Conservation (phyloP, 2,329 filamentous ascomycete genomes). For the Aspergillus sp. region DNA sequence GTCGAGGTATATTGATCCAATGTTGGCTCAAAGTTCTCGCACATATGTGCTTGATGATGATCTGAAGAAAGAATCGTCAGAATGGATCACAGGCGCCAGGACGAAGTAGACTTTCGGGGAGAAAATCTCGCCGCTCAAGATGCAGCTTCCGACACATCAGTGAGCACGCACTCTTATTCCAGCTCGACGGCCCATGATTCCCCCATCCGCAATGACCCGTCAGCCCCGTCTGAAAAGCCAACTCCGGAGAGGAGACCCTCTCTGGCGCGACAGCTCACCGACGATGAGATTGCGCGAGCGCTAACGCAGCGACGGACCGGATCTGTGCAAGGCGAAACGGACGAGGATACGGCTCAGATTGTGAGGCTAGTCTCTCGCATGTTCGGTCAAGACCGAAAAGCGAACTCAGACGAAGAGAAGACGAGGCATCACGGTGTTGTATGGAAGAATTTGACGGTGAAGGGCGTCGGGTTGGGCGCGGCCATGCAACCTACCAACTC, state of each 20-base stretch:
- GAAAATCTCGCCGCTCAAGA: neutral
- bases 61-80: neutral
- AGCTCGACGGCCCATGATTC: neutral
- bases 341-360: slow-evolving; percentile 33
- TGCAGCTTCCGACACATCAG: neutral
- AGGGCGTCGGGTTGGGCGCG: slow-evolving; percentile 67
- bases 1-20: too few relatives aligned
- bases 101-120: neutral
- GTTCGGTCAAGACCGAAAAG: slow-evolving; percentile 65
- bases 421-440: slow-evolving; percentile 68
- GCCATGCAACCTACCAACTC: slow-evolving; percentile 57
- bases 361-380: slow-evolving; percentile 64
- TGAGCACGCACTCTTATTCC: neutral
- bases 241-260: neutral
- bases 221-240: neutral
- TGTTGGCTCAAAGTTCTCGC: too few relatives aligned
- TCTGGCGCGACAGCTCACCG: slow-evolving; percentile 7
- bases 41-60: neutral
- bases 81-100: neutral
- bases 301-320: slow-evolving; percentile 27
- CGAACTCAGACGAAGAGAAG: slow-evolving; percentile 67
- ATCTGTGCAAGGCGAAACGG: slow-evolving; percentile 19
- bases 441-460: slow-evolving; percentile 69
- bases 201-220: neutral
- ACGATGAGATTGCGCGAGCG: slow-evolving; percentile 20